Base-by-base conservation (phyloP, 2,329 filamentous ascomycete genomes). In the Penicillium sp. region DNA sequence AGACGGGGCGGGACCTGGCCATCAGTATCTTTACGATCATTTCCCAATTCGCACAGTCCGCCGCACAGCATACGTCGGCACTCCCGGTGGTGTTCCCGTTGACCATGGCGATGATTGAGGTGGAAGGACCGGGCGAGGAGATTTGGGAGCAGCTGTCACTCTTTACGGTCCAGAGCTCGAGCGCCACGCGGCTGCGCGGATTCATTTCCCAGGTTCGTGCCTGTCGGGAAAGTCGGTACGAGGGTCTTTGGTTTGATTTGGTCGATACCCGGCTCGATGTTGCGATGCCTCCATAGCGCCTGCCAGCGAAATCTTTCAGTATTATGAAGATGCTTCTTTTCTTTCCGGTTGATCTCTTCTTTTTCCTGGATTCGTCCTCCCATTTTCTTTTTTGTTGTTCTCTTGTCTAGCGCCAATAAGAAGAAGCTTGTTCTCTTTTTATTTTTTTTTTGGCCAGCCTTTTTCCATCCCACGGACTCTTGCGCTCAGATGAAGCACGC, bases 191-290 rank as follows among this genome's bases (percentile, higher is more conserved):
- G 26, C 47, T 60, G 24, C 55, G 48, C 41, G 56, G 48, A 9
- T 63, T 60, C 42, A 48, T 62, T 12, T 52, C 53, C 12, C 43
- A 52, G 43, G 51, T 57, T 9, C 52, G 60, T 38, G 45, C 40
- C 12, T 49, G 56, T 9, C 48, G 52, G 18, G 36, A 53, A 11
- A 46, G 47, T n/a, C 57, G 52, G 9, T 61, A 47, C 41, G 36
- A 43, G 38, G 58, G 60, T 3, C 39, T 52, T 5, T 55, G 58
- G 54, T 60, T 60, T 45, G 60, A 63, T 37, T 44, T 63, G 43
- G 52, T 59, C 38, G 55, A 60, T 18, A 46, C 49, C 28, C 45
- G 59, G 45, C 54, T 60, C 35, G 49, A 50, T 46, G 56, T 57
- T 47, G 57, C 57, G 4, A 46, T 57, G 46, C 56, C 56, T 9